Evolutionary conservation across 345 rosid species (phyloP), one percentile per base, ranked within the genome.

Genomic region (Noccaea bulbosa): DNA sequence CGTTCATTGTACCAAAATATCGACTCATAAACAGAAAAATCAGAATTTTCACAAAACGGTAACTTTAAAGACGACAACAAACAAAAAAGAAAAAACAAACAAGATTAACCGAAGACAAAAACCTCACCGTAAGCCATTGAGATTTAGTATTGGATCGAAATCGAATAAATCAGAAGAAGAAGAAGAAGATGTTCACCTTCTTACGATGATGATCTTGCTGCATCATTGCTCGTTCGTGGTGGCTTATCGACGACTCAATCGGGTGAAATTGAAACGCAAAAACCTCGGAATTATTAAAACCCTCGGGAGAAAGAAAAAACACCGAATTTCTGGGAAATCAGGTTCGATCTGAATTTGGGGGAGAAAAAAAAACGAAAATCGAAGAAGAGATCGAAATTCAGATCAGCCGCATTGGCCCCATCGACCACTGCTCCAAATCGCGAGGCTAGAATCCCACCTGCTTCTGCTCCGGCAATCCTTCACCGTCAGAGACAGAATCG

Each of bases 321-420:
- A 4, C 51, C 8, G 22, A 47, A 46, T n/a, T 35, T 48, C 12
- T 40, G 65, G 40, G 62, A 33, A 45, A 44, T 11, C 43, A 38
- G 53, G n/a, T 20, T 16, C 48, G 46, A 74, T 67, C 73, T 41
- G 49, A 59, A 66, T 65, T 30, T 22, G 7, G 41, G 40, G 47
- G 39, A 6, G 30, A 27, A 27, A 27, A 22, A 22, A 22, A 27
- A 45, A 2, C 11, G 34, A 32, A 27, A 27, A 27, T 6, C 1
- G 37, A 38, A n/a, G 7, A 22, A 6, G 33, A 24, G 27, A 10
- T 27, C 30, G 3, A 27, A 27, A 45, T 51, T 62, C 65, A 58
- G 61, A 77, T 88, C 84, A 92, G 45, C 91, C 96, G 69, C 96
- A 92, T 84, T 88, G 85, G 72, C 91, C 91, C 93, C 94, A 84